These are phyloP conservation scores for Morella rubra DNA, from an alignment of 306 rosid genomes.

Conservation along the genomic window DNA sequence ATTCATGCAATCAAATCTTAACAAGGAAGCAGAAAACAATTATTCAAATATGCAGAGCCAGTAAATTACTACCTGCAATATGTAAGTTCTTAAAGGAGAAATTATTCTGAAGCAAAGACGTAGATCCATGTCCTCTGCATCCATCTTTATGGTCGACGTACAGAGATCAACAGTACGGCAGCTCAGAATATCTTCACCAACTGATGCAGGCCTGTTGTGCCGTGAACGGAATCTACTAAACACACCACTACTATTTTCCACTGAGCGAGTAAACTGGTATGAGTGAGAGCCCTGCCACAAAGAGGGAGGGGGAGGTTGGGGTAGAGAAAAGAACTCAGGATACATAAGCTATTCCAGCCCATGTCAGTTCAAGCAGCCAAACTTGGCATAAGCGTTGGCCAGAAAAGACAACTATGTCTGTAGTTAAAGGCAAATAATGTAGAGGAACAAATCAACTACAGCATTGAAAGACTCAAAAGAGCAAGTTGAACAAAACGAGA, in stretches of 20 bases:
- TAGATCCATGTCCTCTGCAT: slow-evolving; percentile 88
- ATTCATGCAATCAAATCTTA: neutral
- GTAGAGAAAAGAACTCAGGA: slow-evolving; percentile 29
- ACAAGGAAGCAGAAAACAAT: neutral
- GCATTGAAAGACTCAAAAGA: neutral
- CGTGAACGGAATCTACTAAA: slow-evolving; percentile 88
- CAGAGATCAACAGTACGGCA: slow-evolving; percentile 69
- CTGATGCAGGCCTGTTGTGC: slow-evolving; percentile 61
- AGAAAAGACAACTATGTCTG: neutral
- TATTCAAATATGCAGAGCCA: no score
- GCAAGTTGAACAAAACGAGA: neutral
- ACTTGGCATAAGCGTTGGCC: neutral
- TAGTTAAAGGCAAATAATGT: neutral
- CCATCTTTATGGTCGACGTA: slow-evolving; percentile 91
- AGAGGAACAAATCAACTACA: neutral
- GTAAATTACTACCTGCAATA: slow-evolving; percentile 74
- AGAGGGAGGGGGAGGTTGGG: slow-evolving; percentile 14
- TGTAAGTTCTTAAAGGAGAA: slow-evolving; percentile 79
- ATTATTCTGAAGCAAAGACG: slow-evolving; percentile 96
- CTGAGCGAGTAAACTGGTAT: slow-evolving; percentile 54
- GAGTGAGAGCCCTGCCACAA: slow-evolving; percentile 62
- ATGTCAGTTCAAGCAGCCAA: neutral
- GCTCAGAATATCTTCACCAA: slow-evolving; percentile 68
- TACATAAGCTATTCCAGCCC: neutral
- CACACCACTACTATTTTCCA: slow-evolving; percentile 75